Evolutionary conservation across 306 rosid genomes (phyloP), one percentile per base, ranked within the genome.

Genomic region (Vigna mungo): DNA sequence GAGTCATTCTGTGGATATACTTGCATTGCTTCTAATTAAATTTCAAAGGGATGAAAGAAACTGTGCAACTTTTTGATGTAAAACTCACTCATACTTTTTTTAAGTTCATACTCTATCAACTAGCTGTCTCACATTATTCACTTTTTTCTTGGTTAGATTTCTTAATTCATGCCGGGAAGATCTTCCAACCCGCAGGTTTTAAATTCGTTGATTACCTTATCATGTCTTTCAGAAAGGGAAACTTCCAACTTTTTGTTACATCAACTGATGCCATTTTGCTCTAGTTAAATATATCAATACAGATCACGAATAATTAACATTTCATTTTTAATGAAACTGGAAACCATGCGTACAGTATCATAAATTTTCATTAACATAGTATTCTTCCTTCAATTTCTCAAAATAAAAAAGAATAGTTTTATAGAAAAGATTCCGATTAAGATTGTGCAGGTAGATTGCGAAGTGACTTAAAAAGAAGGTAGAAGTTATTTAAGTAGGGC

Each of bases 31-130:
- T 41, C 9, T 9, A 41, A 41, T 39, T 39, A 17, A 75, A 41
- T 61, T 51, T 59, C 9, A 18, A 68, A 43, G 69, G 20, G 63
- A 61, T 41, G 78, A 79, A 78, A 74, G 81, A 79, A 68, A 74
- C 78, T 68, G 17, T 7, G 68, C 78, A 79, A 55, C 85, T 82
- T 77, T 30, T 65, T 64, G 82, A 77, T 82, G 79, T 65, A 54
- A 78, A 59, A 56, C 58, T 67, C 36, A 37, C 46, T 9, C 5
- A 30, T 48, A 34, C 37, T 4, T 5, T 68, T 64, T 67, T 55
- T 21, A 34, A 18, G 80, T 63, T 64, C 51, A 65, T 81, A 75
- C 68, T 81, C 71, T 68, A 75, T 51, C 74, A 46, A 25, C 61
- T 76, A 52, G 78, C 75, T 71, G 61, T 53, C 75, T 54, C 64